Percentiles rank a stretch among this genome's conserved stretches.
These are phyloP conservation scores for Kwoniella mangroviensis DNA, from an alignment of 768 basidiomycete genomes.

Conservation along the genomic window DNA sequence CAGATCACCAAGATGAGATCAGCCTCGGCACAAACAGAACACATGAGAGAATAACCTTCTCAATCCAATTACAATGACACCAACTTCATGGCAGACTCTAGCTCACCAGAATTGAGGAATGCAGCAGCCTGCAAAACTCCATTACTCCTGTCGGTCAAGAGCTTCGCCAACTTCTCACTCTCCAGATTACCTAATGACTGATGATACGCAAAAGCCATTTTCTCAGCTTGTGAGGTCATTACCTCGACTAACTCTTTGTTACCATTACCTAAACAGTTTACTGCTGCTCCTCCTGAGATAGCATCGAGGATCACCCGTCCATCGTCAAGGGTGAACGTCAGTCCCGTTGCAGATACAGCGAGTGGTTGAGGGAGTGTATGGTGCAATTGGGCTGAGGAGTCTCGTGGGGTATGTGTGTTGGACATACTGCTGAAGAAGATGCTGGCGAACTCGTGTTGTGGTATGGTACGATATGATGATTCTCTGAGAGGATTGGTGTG, in stretches of 20 bases:
- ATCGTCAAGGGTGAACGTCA: constrained; percentile 21
- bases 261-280: constrained; percentile 34
- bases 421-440: no score
- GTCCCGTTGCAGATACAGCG: constrained; percentile 10
- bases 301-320: constrained; percentile 38
- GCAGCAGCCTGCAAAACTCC: constrained; percentile 13
- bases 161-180: constrained; percentile 31
- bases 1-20: not conserved
- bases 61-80: not conserved
- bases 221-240: constrained; percentile 28
- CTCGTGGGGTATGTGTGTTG: not conserved
- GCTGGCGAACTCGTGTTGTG: no score
- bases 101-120: constrained; percentile 22
- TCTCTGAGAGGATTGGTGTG: no score
- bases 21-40: not conserved
- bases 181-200: constrained; percentile 18
- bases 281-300: constrained; percentile 41
- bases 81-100: not conserved
- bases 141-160: constrained; percentile 17
- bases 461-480: no score
- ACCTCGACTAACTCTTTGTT: constrained; percentile 31
- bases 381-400: constrained; percentile 11
- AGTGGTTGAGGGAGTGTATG: constrained; percentile 21
- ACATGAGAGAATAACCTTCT: not conserved
- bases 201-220: constrained; percentile 30